Evolutionary conservation across 805 yeast genomes (phyloP).

Genomic region (Ogataea populi-albae): DNA sequence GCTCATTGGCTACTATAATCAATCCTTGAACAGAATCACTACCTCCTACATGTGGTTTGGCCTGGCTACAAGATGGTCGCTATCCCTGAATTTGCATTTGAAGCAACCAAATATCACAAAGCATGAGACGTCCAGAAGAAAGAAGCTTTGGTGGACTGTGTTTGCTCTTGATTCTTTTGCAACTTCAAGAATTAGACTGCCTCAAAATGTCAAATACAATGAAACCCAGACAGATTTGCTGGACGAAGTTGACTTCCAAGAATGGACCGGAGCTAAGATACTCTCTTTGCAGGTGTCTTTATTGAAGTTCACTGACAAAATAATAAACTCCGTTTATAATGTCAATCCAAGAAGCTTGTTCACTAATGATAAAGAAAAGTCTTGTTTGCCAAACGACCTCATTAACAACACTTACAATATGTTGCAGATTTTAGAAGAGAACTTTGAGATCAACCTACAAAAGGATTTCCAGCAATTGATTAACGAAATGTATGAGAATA

Average conservation of each 20-base stretch:
- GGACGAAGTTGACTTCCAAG: slow-evolving; percentile 24
- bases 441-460: slow-evolving; percentile 21
- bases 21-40: slow-evolving; percentile 36
- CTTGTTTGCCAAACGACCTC: slow-evolving; percentile 17
- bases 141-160: slow-evolving; percentile 41
- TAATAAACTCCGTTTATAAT: slow-evolving; percentile 34
- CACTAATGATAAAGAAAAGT: slow-evolving; percentile 20
- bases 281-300: slow-evolving; percentile 28
- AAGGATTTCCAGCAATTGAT: slow-evolving; percentile 20
- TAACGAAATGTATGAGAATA: slow-evolving; percentile 18
- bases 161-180: slow-evolving; percentile 36
- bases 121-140: slow-evolving; percentile 30
- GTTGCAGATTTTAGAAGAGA: slow-evolving; percentile 22
- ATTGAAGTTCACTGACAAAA: slow-evolving; percentile 28
- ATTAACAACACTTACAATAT: slow-evolving; percentile 20
- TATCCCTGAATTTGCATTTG: slow-evolving; percentile 33
- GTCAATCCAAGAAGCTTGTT: slow-evolving; percentile 26
- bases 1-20: slow-evolving; percentile 35
- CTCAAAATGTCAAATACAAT: slow-evolving; percentile 33
- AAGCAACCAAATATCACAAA: slow-evolving; percentile 18
- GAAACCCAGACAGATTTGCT: slow-evolving; percentile 33
- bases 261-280: slow-evolving; percentile 31
- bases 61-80: slow-evolving; percentile 32
- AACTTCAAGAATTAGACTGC: slow-evolving; percentile 37
- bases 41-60: slow-evolving; percentile 36